phyloP scores from a whole-genome alignment of 495 filamentous ascomycete species.

The Aspergillus ostianus region DNA sequence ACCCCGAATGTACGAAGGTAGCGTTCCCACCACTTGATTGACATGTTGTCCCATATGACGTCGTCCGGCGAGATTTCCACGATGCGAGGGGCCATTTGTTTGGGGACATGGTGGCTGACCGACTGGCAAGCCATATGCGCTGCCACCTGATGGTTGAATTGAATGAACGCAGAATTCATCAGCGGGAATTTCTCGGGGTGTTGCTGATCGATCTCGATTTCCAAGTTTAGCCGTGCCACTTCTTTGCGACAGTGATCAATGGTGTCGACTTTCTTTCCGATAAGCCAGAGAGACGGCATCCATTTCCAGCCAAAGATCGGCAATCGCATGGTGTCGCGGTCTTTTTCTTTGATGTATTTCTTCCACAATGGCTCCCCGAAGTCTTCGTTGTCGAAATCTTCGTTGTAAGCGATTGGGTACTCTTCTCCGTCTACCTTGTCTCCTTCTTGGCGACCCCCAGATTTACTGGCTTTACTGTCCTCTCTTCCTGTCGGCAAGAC shows the following conservation, averaged over 20 bases:
- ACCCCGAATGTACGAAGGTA: slow-evolving; percentile 73
- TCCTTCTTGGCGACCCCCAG: slow-evolving; percentile 34
- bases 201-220: slow-evolving; percentile 89
- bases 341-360: slow-evolving; percentile 73
- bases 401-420: slow-evolving; percentile 71
- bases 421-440: slow-evolving; percentile 44
- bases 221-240: slow-evolving; percentile 82
- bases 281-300: slow-evolving; percentile 73
- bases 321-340: slow-evolving; percentile 84
- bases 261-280: slow-evolving; percentile 91
- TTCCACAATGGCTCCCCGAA: slow-evolving; percentile 73
- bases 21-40: slow-evolving; percentile 89
- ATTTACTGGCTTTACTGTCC: slow-evolving; percentile 16
- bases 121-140: slow-evolving; percentile 98
- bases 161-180: slow-evolving; percentile 98
- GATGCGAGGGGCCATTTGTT: slow-evolving; percentile 88
- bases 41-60: slow-evolving; percentile 98
- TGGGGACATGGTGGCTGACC: slow-evolving; percentile 86
- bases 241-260: slow-evolving; percentile 90
- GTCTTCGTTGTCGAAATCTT: slow-evolving; percentile 62
- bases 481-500: slow-evolving; percentile 22
- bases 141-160: slow-evolving; percentile 97
- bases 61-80: slow-evolving; percentile 93
- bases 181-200: slow-evolving; percentile 83
- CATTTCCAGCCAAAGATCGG: slow-evolving; percentile 76